A percentile compares a stretch with the other conserved stretches of the same genome.
Conservation (phyloP, 2,329 filamentous ascomycete genomes). For the Sporothrix variecibatus region DNA sequence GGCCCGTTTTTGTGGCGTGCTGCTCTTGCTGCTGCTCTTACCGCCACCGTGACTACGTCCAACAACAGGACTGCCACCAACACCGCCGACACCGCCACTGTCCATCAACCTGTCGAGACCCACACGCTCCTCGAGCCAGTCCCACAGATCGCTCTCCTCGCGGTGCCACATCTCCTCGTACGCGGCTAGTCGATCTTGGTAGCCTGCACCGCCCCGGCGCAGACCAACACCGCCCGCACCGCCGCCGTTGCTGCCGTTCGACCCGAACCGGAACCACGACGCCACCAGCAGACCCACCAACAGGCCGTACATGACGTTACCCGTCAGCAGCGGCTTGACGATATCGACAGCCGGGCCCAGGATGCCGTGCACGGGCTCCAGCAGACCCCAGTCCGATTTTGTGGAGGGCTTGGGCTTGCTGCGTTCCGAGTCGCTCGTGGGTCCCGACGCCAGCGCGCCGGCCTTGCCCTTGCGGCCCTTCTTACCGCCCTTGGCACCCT, state of each 20-base stretch:
- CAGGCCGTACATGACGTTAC: conserved; percentile 76
- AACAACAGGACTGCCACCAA: not conserved
- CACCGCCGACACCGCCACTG: conserved; percentile 35
- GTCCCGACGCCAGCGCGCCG: conserved; percentile 46
- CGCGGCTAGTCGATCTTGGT: conserved; percentile 70
- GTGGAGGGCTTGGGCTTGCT: conserved; percentile 43
- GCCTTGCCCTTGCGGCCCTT: conserved; percentile 53
- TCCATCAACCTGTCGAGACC: conserved; percentile 64
- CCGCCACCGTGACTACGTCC: conserved; percentile 24
- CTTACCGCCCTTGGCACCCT: conserved; percentile 44
- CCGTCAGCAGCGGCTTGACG: conserved; percentile 69
- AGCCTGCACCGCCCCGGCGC: conserved; percentile 39
- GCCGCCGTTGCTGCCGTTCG: conserved; percentile 43
- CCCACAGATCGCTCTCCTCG: conserved; percentile 88
- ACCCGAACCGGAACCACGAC: conserved; percentile 69
- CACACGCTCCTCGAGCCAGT: conserved; percentile 86
- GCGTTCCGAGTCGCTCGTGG: conserved; percentile 44
- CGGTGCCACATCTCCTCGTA: conserved; percentile 92
- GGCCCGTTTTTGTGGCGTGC: conserved; percentile 45
- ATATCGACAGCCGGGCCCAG: conserved; percentile 71
- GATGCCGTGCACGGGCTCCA: conserved; percentile 75
- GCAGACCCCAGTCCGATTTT: conserved; percentile 67
- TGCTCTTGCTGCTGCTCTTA: conserved; percentile 25
- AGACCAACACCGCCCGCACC: conserved; percentile 36
- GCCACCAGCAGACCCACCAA: conserved; percentile 72